phyloP scores from a whole-genome alignment of 2,329 filamentous ascomycete genomes.

The Rutstroemia sydowiana region DNA sequence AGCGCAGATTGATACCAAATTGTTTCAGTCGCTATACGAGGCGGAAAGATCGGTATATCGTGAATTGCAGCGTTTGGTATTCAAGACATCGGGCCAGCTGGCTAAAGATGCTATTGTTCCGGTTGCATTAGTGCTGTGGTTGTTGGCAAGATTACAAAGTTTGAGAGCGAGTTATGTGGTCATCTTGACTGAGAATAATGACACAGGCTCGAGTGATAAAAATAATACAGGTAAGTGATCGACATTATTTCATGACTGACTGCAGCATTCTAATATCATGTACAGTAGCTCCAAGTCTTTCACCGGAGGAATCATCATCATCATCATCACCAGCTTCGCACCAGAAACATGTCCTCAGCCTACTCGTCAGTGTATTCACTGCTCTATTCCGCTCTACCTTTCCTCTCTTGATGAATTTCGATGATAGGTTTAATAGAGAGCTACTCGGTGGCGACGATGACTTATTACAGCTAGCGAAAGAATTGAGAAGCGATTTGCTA shows the following conservation, averaged over 20 bases:
- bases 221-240: constrained; percentile 13
- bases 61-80: constrained; percentile 23
- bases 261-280: not conserved
- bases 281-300: not conserved
- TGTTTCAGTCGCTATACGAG: constrained; percentile 20
- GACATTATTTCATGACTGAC: not conserved
- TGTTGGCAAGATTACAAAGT: constrained; percentile 19
- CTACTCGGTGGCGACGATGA: constrained; percentile 18
- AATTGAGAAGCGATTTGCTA: constrained; percentile 20
- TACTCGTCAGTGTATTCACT: constrained; percentile 22
- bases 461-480: constrained; percentile 16
- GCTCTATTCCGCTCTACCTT: constrained; percentile 23
- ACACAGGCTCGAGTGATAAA: not conserved
- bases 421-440: constrained; percentile 18
- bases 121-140: constrained; percentile 23
- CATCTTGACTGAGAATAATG: constrained; percentile 13
- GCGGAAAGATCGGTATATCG: constrained; percentile 19
- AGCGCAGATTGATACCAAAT: constrained; percentile 24
- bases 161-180: constrained; percentile 18
- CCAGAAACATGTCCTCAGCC: constrained; percentile 18
- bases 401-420: constrained; percentile 22
- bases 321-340: constrained; percentile 15
- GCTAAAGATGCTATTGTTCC: constrained; percentile 21
- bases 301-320: not conserved
- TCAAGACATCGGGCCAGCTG: constrained; percentile 20